phyloP scores from a whole-genome alignment of 192 early-diverging fungal species.

The Entophlyctis luteolus region DNA sequence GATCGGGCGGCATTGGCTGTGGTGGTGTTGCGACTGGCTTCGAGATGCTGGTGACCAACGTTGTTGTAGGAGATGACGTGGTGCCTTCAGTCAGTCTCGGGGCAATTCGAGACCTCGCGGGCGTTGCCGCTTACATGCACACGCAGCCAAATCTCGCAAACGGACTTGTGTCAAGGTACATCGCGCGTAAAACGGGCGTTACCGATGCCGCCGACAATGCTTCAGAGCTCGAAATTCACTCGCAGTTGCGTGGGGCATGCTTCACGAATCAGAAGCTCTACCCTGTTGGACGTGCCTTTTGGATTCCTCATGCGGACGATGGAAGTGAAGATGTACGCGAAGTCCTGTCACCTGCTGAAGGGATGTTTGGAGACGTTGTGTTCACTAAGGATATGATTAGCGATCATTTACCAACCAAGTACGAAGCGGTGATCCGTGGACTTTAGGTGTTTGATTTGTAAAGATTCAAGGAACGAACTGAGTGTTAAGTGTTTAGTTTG shows the following conservation, averaged over 20 bases:
- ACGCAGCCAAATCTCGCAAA: background rate
- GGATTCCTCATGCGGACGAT: slow-evolving; percentile 22
- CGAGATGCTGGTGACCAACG: slow-evolving; percentile 63
- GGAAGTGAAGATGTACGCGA: slow-evolving; percentile 17
- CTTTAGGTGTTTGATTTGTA: slow-evolving; percentile 6
- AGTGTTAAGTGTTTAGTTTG: background rate
- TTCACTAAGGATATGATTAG: slow-evolving; percentile 27
- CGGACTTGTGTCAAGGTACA: slow-evolving; percentile 1
- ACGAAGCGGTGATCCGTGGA: slow-evolving; percentile 17
- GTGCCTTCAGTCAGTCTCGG: slow-evolving; percentile 74
- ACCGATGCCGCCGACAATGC: background rate
- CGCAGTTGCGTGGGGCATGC: slow-evolving; percentile 8
- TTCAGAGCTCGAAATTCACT: background rate
- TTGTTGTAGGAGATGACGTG: slow-evolving; percentile 79
- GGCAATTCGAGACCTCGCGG: slow-evolving; percentile 69
- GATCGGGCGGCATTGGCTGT: background rate
- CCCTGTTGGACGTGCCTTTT: slow-evolving; percentile 37
- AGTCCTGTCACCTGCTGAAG: slow-evolving; percentile 3
- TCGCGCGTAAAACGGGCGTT: background rate
- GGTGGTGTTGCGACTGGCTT: background rate
- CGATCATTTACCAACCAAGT: slow-evolving; percentile 35
- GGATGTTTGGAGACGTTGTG: slow-evolving; percentile 36
- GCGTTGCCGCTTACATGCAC: slow-evolving; percentile 46
- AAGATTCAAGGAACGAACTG: background rate
- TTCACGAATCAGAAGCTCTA: slow-evolving; percentile 32